A percentile compares a stretch with the other conserved stretches of the same genome.
Conservation (phyloP, 257 asterid species). For the Solanum pennellii region DNA sequence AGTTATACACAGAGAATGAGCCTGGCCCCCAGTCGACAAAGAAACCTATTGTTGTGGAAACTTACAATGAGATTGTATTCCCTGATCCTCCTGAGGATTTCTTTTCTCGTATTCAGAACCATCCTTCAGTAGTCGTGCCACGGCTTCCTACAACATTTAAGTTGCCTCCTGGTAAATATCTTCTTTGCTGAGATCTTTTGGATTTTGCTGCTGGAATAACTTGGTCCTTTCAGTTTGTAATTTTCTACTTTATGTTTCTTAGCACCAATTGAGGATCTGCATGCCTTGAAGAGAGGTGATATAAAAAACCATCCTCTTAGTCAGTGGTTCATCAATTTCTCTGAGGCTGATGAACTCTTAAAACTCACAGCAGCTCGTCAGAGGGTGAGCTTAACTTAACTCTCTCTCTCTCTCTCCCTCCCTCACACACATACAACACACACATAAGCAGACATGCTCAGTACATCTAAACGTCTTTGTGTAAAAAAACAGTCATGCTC, state of each 20-base stretch:
- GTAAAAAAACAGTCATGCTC: neutral
- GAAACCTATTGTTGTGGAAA: slow-evolving; percentile 66
- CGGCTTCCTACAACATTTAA: slow-evolving; percentile 35
- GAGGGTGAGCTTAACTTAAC: slow-evolving; percentile 26
- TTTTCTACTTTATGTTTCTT: slow-evolving; percentile 5
- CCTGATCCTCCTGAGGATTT: slow-evolving; percentile 62
- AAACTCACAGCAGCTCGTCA: slow-evolving; percentile 74
- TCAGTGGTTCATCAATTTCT: slow-evolving; percentile 66
- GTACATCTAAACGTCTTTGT: neutral
- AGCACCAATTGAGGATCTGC: slow-evolving; percentile 29
- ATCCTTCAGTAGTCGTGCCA: slow-evolving; percentile 66
- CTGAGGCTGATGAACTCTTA: slow-evolving; percentile 79
- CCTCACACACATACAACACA: neutral
- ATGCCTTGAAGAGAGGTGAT: slow-evolving; percentile 40
- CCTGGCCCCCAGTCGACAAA: slow-evolving; percentile 59
- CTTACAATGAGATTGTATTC: slow-evolving; percentile 62
- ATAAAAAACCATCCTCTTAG: slow-evolving; percentile 47
- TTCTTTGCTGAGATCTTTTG: neutral
- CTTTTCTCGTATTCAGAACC: slow-evolving; percentile 54
- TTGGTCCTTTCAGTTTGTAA: neutral
- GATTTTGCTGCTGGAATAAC: neutral
- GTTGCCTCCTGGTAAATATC: slow-evolving; percentile 27
- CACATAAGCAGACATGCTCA: neutral
- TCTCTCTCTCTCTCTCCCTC: neutral
- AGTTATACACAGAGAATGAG: slow-evolving; percentile 56